phyloP scores from a whole-genome alignment of 345 rosid genomes.

The Cardamine chenopodiifolia region DNA sequence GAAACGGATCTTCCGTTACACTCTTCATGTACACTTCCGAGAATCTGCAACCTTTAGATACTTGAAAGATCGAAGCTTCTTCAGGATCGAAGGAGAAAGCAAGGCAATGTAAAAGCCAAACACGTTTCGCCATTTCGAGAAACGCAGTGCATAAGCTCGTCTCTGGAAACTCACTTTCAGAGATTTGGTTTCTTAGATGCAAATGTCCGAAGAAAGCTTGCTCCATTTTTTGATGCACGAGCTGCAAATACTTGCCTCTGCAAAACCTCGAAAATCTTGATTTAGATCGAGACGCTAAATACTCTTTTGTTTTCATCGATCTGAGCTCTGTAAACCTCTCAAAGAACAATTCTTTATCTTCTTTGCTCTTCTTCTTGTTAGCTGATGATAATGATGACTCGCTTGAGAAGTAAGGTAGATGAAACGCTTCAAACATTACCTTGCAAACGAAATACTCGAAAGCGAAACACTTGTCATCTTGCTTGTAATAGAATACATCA shows the following conservation, averaged over 20 bases:
- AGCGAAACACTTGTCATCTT: slow-evolving; percentile 74
- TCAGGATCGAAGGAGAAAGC: slow-evolving; percentile 70
- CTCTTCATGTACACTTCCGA: slow-evolving; percentile 91
- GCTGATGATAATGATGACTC: slow-evolving; percentile 39
- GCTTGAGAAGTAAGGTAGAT: slow-evolving; percentile 53
- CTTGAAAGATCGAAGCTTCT: slow-evolving; percentile 74
- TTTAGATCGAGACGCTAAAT: slow-evolving; percentile 53
- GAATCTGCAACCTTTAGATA: slow-evolving; percentile 56
- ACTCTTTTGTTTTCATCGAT: slow-evolving; percentile 54
- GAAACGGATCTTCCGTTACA: slow-evolving; percentile 58
- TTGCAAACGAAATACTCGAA: slow-evolving; percentile 77
- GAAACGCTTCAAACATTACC: slow-evolving; percentile 74
- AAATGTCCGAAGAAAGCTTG: slow-evolving; percentile 63
- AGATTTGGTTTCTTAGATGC: slow-evolving; percentile 52
- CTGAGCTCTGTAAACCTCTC: slow-evolving; percentile 68
- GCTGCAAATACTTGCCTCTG: slow-evolving; percentile 62
- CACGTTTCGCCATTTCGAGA: slow-evolving; percentile 79
- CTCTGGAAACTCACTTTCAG: slow-evolving; percentile 61
- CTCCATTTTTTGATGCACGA: slow-evolving; percentile 84
- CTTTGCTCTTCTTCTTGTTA: slow-evolving; percentile 42
- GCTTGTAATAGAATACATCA: slow-evolving; percentile 54
- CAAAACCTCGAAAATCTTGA: slow-evolving; percentile 72
- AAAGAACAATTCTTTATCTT: slow-evolving; percentile 47
- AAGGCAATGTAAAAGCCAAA: slow-evolving; percentile 87
- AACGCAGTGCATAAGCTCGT: slow-evolving; percentile 53